Percentiles rank a stretch among this genome's conserved stretches.
Conservation (phyloP, 2,329 filamentous ascomycete genomes). For the Colletotrichum melonis region DNA sequence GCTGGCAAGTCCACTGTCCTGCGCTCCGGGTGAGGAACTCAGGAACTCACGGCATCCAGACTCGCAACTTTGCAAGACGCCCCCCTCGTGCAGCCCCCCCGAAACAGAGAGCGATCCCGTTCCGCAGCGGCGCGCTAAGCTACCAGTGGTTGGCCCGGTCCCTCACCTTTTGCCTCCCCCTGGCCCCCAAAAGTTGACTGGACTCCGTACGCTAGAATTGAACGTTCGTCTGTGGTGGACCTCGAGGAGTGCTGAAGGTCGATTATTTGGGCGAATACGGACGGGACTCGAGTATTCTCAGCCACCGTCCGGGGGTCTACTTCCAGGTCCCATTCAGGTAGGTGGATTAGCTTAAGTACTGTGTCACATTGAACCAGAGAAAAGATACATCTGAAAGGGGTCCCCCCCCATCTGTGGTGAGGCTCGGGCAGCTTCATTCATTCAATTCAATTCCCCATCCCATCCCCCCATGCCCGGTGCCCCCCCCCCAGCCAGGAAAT, state of each 20-base stretch:
- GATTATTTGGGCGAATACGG: conserved; percentile 26
- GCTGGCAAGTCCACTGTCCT: background rate
- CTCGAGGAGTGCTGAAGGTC: conserved; percentile 7
- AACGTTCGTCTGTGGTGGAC: conserved; percentile 9
- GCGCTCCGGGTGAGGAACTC: no score
- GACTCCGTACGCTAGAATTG: background rate
- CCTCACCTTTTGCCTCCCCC: background rate
- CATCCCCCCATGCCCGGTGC: conserved; percentile 7
- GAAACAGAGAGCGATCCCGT: conserved; percentile 29
- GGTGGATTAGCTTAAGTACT: background rate
- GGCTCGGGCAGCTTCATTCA: conserved; percentile 27
- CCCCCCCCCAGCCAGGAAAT: conserved; percentile 5
- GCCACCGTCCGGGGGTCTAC: conserved; percentile 4
- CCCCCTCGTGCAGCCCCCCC: conserved; percentile 1
- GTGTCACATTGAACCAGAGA: background rate
- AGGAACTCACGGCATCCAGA: background rate
- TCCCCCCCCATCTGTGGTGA: conserved; percentile 29
- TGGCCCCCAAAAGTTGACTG: background rate
- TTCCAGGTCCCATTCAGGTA: conserved; percentile 9
- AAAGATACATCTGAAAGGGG: conserved; percentile 19
- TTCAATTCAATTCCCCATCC: conserved; percentile 24
- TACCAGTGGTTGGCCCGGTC: conserved; percentile 12
- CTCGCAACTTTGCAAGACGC: background rate
- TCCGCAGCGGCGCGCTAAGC: conserved; percentile 27
- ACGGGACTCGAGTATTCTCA: conserved; percentile 16